A percentile compares a stretch with the other conserved stretches of the same genome.
phyloP scores from a whole-genome alignment of 1,284 basidiomycete species.

The Rhodofomes roseus region DNA sequence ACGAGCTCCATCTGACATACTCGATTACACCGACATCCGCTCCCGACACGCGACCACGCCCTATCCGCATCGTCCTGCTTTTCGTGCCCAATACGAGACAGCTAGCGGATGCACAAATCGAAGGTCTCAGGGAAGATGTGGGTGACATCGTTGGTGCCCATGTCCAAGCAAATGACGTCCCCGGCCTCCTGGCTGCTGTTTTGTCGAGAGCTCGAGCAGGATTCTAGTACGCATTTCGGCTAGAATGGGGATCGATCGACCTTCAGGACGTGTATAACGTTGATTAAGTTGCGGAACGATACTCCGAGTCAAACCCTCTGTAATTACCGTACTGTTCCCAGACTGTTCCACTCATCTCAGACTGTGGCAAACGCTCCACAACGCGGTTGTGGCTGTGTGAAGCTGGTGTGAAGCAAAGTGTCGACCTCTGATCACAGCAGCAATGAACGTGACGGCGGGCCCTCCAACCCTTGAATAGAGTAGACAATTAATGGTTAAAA shows the following conservation, averaged over 20 bases:
- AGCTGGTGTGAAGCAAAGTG: too few relatives aligned
- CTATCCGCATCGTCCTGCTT: constrained; percentile 52
- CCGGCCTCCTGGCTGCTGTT: constrained; percentile 66
- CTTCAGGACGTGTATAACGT: not conserved
- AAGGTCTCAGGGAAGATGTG: constrained; percentile 50
- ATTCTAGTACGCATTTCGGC: not conserved
- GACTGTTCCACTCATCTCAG: too few relatives aligned
- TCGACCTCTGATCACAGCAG: too few relatives aligned
- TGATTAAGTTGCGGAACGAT: not conserved
- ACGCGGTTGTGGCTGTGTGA: too few relatives aligned
- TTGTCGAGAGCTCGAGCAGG: constrained; percentile 41
- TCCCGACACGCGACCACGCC: constrained; percentile 15
- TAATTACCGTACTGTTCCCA: too few relatives aligned
- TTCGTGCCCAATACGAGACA: constrained; percentile 66
- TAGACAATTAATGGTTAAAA: too few relatives aligned
- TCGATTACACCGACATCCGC: constrained; percentile 30
- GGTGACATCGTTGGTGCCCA: constrained; percentile 61
- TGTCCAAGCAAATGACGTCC: constrained; percentile 64
- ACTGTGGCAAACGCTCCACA: too few relatives aligned
- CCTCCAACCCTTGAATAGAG: too few relatives aligned
- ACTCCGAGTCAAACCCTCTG: too few relatives aligned
- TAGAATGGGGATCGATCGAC: not conserved
- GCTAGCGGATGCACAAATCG: constrained; percentile 53
- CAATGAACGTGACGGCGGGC: too few relatives aligned
- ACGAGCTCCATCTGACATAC: constrained; percentile 73